Conservation (phyloP, 2,329 filamentous ascomycete species). For the Pezicula rhizophila region DNA sequence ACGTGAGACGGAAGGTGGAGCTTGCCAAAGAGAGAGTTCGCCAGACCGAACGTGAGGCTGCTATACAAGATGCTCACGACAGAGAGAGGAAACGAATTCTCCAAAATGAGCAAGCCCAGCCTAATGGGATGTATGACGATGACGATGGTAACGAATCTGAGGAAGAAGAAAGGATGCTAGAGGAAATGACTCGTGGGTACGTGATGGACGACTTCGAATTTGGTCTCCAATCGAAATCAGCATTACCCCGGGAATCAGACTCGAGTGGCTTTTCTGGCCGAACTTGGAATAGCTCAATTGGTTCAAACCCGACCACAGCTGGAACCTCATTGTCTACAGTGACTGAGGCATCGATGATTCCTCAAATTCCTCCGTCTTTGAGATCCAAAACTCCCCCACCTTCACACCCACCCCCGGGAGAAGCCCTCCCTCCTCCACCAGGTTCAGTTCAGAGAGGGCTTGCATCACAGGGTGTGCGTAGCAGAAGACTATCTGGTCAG, state of each 20-base stretch:
- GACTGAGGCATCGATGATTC: conserved; percentile 42
- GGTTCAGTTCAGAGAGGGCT: conserved; percentile 30
- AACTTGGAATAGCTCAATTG: conserved; percentile 75
- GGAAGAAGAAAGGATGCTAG: conserved; percentile 69
- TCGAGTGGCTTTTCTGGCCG: conserved; percentile 72
- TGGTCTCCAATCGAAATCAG: conserved; percentile 59
- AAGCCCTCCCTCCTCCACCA: conserved; percentile 36
- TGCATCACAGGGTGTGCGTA: conserved; percentile 53
- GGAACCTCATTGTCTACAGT: conserved; percentile 67
- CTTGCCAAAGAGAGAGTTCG: conserved; percentile 69
- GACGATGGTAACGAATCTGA: conserved; percentile 62
- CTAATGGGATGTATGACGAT: conserved; percentile 45
- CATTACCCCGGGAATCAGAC: conserved; percentile 71
- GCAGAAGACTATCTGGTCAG: conserved; percentile 72
- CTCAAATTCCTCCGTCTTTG: conserved; percentile 18
- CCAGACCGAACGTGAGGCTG: conserved; percentile 65
- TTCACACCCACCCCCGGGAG: conserved; percentile 18
- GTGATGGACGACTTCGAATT: conserved; percentile 79
- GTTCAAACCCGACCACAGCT: conserved; percentile 64
- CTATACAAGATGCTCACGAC: conserved; percentile 54
- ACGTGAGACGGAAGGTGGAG: conserved; percentile 62
- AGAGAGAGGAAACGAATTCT: conserved; percentile 44
- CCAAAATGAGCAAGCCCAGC: conserved; percentile 13
- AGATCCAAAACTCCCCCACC: conserved; percentile 18
- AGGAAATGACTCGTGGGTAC: conserved; percentile 83